Conservation (phyloP, 176 grass and related monocot species). For the Poa annua region DNA sequence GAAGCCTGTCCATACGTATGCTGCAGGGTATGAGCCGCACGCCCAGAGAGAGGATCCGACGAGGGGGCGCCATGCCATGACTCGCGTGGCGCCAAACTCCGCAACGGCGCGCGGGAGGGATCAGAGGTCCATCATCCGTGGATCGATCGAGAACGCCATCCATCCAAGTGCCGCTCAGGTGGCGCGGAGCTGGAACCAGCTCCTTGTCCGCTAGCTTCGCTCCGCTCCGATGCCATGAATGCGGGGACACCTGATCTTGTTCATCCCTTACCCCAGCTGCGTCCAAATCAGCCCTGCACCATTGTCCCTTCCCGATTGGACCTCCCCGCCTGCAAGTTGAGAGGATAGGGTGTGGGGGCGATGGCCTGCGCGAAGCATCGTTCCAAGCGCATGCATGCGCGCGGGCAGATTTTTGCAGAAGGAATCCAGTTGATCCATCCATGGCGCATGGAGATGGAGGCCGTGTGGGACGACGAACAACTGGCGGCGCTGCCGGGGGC, state of each 20-base stretch:
- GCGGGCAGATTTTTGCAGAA: not conserved
- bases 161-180: slow-evolving; percentile 14
- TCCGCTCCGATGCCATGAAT: not conserved
- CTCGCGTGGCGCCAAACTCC: slow-evolving; percentile 13
- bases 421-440: not conserved
- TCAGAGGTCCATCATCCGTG: too few relatives aligned
- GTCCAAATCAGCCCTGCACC: slow-evolving; percentile 37
- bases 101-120: slow-evolving; percentile 18
- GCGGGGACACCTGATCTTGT: not conserved
- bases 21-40: not conserved
- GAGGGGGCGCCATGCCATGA: not conserved
- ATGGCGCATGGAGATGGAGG: not conserved
- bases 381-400: not conserved
- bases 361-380: not conserved
- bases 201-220: not conserved
- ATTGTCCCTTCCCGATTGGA: slow-evolving; percentile 32
- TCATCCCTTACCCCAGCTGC: not conserved
- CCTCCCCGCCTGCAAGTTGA: not conserved
- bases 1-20: not conserved
- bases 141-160: not conserved
- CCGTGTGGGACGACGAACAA: not conserved
- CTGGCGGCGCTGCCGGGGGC: not conserved
- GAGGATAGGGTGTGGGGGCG: not conserved
- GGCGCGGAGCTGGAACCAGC: slow-evolving; percentile 18
- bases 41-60: not conserved